These are phyloP conservation scores for Talaromyces thailandensis DNA, from an alignment of 495 filamentous ascomycete genomes.

Conservation along the genomic window DNA sequence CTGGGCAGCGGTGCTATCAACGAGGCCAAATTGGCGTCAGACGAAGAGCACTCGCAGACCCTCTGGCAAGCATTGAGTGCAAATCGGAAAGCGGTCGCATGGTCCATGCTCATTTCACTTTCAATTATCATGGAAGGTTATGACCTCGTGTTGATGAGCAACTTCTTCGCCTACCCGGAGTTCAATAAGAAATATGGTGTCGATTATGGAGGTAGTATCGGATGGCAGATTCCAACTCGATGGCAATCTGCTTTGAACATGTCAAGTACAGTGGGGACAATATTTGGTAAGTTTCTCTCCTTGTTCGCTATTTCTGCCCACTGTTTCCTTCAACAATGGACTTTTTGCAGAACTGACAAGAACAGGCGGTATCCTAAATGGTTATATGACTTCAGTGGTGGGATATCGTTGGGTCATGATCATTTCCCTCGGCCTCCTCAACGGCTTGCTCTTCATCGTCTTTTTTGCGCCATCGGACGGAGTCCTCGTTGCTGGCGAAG, in stretches of 20 bases:
- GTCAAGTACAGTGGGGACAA: slow-evolving; percentile 23
- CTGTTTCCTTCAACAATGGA: neutral
- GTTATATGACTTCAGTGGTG: slow-evolving; percentile 34
- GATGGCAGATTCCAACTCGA: slow-evolving; percentile 22
- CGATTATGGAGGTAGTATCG: slow-evolving; percentile 11
- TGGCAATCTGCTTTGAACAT: slow-evolving; percentile 29
- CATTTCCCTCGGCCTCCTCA: slow-evolving; percentile 32
- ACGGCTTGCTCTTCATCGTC: slow-evolving; percentile 42
- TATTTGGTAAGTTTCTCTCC: slow-evolving; percentile 18
- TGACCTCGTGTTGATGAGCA: slow-evolving; percentile 35
- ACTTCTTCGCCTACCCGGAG: slow-evolving; percentile 27
- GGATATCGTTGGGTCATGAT: slow-evolving; percentile 38
- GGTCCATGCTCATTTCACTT: slow-evolving; percentile 35
- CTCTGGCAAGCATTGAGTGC: slow-evolving; percentile 24
- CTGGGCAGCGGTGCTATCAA: slow-evolving; percentile 10
- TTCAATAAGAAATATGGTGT: slow-evolving; percentile 31
- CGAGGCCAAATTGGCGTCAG: slow-evolving; percentile 24
- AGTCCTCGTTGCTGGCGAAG: slow-evolving; percentile 32
- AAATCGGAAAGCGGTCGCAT: slow-evolving; percentile 41
- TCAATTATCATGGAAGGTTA: slow-evolving; percentile 46
- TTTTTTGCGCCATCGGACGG: slow-evolving; percentile 38
- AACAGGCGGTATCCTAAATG: slow-evolving; percentile 26
- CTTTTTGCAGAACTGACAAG: neutral
- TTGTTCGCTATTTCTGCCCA: neutral
- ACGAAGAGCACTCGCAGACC: slow-evolving; percentile 23